Base-by-base conservation (phyloP, 345 rosid genomes). In the Eucalyptus tenuipes region DNA sequence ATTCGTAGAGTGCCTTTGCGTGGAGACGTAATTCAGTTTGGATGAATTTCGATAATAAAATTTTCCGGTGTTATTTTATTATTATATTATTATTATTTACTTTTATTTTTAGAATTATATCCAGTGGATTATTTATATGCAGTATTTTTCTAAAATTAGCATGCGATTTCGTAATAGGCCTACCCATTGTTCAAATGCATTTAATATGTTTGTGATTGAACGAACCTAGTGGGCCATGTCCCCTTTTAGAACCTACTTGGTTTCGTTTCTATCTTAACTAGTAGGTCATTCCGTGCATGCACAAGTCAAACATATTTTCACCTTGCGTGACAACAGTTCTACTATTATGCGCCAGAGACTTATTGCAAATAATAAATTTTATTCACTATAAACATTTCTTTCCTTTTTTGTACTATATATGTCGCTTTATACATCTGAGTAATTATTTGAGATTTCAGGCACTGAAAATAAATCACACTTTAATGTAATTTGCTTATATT, bases 101-200 rank as follows among this genome's bases (percentile, higher is more conserved):
- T n/a, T n/a, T n/a, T n/a, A n/a, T n/a, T n/a, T n/a, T n/a, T n/a
- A n/a, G n/a, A n/a, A n/a, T n/a, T 50, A 50, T 50, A 7, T 50
- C 22, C 9, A 0, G 1, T 52, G 5, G 57, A 52, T 52, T 52
- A 5, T 20, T 52, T 52, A 4, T 8, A 7, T 52, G 57, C 1
- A 0, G 1, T 52, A 52, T 20, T 20, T 52, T 52, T 52, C 20
- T 18, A 7, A 25, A 52, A 52, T 52, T 0, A 2, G 25, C 10
- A 0, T 18, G 5, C 57, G 8, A 20, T 52, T 68, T 16, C 44
- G 7, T 25, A 22, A 33, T 13, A 4, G 31, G 3, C 66, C 45
- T 71, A 37, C 45, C 45, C 37, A 31, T 18, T 17, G 27, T 3
- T 37, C 25, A 37, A 37, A 18, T 75, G 22, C 14, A 75, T 37